Evolutionary conservation across 2,329 filamentous ascomycete genomes (phyloP).

Genomic region (Colletotrichum sp.): DNA sequence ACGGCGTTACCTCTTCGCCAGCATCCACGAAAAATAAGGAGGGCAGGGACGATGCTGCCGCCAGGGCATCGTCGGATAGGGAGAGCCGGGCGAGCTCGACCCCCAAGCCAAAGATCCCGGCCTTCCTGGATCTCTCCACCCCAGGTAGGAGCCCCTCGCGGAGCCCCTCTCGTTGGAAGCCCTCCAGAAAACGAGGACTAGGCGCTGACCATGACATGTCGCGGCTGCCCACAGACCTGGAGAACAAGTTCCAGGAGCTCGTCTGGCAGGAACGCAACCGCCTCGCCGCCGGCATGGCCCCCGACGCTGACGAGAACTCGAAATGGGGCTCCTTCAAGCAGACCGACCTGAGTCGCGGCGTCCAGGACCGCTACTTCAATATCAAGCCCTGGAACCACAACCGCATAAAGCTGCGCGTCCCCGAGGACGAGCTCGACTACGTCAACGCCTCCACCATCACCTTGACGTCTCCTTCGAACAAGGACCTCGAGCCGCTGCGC

Average conservation of each 20-base stretch:
- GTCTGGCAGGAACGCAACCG: slow-evolving; percentile 59
- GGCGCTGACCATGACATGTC: slow-evolving; percentile 6
- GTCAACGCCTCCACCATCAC: slow-evolving; percentile 81
- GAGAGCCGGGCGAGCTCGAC: not conserved
- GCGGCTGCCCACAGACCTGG: slow-evolving; percentile 6
- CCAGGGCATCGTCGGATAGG: not conserved
- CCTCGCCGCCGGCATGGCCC: slow-evolving; percentile 42
- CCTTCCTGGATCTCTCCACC: slow-evolving; percentile 41
- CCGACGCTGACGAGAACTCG: slow-evolving; percentile 35
- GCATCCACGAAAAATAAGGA: slow-evolving; percentile 7
- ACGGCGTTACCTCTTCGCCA: slow-evolving; percentile 32
- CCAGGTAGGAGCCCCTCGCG: slow-evolving; percentile 34
- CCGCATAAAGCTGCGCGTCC: slow-evolving; percentile 80
- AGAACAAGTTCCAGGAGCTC: slow-evolving; percentile 55
- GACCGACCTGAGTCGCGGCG: slow-evolving; percentile 32
- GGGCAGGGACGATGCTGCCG: not conserved
- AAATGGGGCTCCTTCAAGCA: slow-evolving; percentile 41
- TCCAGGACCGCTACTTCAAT: slow-evolving; percentile 84
- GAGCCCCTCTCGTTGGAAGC: not conserved
- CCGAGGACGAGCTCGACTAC: slow-evolving; percentile 75
- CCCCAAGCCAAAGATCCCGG: slow-evolving; percentile 36
- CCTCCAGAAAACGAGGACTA: slow-evolving; percentile 1
- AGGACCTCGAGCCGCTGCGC: slow-evolving; percentile 46
- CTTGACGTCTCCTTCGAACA: slow-evolving; percentile 50
- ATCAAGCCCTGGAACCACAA: slow-evolving; percentile 91